phyloP scores from a whole-genome alignment of 257 asterid species.

The Nicotiana obtusifolia region DNA sequence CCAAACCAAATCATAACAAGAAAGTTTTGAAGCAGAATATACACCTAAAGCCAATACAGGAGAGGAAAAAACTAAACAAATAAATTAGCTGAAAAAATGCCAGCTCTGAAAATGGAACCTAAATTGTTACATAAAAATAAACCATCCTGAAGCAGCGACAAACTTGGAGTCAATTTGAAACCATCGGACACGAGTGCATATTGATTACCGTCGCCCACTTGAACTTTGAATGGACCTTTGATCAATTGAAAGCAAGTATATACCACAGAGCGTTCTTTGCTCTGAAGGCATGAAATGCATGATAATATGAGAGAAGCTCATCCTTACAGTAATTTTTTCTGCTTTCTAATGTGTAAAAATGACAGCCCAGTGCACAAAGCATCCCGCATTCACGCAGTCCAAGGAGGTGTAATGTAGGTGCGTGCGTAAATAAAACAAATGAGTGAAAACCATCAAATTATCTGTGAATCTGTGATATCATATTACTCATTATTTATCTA shows the following conservation, averaged over 20 bases:
- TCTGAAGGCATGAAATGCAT: neutral
- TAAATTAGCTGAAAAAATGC: neutral
- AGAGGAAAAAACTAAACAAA: neutral
- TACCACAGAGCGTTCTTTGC: neutral
- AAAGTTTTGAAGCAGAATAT: neutral
- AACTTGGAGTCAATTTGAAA: neutral
- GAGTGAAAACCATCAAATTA: neutral
- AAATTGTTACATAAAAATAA: neutral
- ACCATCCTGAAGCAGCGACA: neutral
- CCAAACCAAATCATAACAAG: neutral
- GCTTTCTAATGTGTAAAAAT: neutral
- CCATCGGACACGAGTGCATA: neutral
- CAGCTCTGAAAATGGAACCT: neutral
- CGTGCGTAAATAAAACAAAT: neutral
- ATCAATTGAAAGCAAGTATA: neutral
- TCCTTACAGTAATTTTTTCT: neutral
- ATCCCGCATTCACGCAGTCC: too few relatives aligned
- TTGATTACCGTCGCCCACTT: neutral
- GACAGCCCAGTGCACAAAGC: too few relatives aligned
- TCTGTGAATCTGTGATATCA: neutral
- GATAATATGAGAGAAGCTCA: slow-evolving; percentile 1
- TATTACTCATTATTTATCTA: too few relatives aligned
- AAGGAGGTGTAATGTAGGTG: too few relatives aligned
- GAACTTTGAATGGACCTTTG: neutral
- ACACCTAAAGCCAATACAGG: neutral